A percentile compares a stretch with the other conserved stretches of the same genome.
Evolutionary conservation across 768 basidiomycete genomes (phyloP).

Genomic region (Amanita pseudoporphyria): DNA sequence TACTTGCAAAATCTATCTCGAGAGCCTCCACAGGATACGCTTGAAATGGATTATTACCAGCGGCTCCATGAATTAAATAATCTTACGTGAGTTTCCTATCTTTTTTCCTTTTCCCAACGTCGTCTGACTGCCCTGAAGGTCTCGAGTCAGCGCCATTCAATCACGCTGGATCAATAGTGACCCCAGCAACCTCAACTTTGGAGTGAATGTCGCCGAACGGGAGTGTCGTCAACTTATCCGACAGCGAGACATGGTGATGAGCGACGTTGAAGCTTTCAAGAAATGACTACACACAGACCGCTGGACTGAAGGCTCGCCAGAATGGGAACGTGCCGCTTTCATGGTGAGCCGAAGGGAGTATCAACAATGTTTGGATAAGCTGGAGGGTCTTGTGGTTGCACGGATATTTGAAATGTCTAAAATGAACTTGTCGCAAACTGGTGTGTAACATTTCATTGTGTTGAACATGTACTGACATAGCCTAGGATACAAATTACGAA

Average conservation of each 20-base stretch:
- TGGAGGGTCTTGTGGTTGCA: conserved; percentile 14
- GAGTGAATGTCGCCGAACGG: no score
- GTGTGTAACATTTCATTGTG: no score
- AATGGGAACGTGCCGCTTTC: neutral
- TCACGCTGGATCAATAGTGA: no score
- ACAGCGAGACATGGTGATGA: no score
- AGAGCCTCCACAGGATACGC: no score
- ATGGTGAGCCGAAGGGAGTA: conserved; percentile 8
- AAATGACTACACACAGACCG: neutral
- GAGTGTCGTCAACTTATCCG: neutral
- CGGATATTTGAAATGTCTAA: conserved; percentile 17
- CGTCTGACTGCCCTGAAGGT: no score
- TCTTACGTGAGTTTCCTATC: no score
- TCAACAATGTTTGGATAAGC: conserved; percentile 12
- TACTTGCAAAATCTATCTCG: no score
- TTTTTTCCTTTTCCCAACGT: no score
- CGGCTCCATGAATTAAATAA: neutral
- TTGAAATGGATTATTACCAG: conserved; percentile 13
- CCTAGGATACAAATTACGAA: conserved; percentile 17
- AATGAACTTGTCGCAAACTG: conserved; percentile 16
- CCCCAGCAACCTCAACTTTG: no score
- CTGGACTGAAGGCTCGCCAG: neutral
- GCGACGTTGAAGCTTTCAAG: neutral
- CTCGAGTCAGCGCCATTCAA: no score
- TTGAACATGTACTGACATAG: no score